Conservation (phyloP, 225 moss, liverwort and hornwort species). For the Marchantia polymorpha region DNA sequence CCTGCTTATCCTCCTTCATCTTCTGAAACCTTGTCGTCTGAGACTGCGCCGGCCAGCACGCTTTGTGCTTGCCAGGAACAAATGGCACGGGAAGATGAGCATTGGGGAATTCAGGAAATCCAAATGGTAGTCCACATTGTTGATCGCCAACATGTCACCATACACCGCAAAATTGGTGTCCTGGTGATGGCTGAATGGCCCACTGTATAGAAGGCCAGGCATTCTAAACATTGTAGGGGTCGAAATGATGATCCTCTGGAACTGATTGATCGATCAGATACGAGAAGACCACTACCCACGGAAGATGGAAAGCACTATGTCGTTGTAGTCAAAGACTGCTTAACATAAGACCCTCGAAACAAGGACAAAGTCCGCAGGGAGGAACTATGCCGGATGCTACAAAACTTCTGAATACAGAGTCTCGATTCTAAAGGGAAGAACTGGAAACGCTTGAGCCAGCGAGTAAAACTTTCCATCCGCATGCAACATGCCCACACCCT, state of each 20-base stretch:
- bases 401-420: slow-evolving; percentile 24
- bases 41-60: slow-evolving; percentile 28
- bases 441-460: slow-evolving; percentile 28
- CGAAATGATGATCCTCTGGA: slow-evolving; percentile 38
- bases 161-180: slow-evolving; percentile 36
- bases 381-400: slow-evolving; percentile 17
- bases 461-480: slow-evolving; percentile 23
- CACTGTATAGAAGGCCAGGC: slow-evolving; percentile 41
- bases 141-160: slow-evolving; percentile 23
- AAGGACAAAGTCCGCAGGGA: neutral
- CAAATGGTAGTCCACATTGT: slow-evolving; percentile 32
- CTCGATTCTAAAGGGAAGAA: slow-evolving; percentile 26
- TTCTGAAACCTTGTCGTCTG: slow-evolving; percentile 29
- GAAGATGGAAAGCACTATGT: neutral
- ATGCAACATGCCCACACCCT: slow-evolving; percentile 35
- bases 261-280: slow-evolving; percentile 18
- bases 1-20: slow-evolving; percentile 36
- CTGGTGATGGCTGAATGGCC: slow-evolving; percentile 31
- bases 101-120: slow-evolving; percentile 28
- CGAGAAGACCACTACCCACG: neutral
- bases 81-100: slow-evolving; percentile 27
- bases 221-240: slow-evolving; percentile 34
- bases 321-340: neutral
- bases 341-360: neutral
- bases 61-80: slow-evolving; percentile 28